Evolutionary conservation across 495 filamentous ascomycete species (phyloP).

Genomic region (Penicillium silybi): DNA sequence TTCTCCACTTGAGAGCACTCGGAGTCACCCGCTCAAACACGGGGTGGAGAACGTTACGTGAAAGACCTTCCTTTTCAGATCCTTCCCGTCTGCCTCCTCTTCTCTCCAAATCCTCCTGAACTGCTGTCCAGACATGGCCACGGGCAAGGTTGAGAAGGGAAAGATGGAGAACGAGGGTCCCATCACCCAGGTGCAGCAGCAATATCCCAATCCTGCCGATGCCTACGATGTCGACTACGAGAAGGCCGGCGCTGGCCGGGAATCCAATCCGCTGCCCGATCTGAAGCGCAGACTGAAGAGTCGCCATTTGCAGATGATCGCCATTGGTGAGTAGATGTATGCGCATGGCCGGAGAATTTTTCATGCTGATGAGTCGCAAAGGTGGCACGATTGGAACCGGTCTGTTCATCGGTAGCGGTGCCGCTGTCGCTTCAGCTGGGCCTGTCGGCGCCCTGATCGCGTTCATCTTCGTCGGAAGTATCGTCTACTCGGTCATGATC

Average conservation of each 20-base stretch:
- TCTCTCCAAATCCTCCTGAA: conserved; percentile 4
- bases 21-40: conserved; percentile 7
- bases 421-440: conserved; percentile 60
- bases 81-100: background rate
- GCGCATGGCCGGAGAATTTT: conserved; percentile 27
- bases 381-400: conserved; percentile 79
- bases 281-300: conserved; percentile 63
- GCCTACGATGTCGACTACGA: conserved; percentile 37
- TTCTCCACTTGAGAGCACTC: conserved; percentile 21
- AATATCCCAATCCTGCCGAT: background rate
- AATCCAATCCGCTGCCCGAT: conserved; percentile 40
- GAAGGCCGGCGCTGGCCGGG: conserved; percentile 38
- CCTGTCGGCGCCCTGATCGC: conserved; percentile 68
- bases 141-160: conserved; percentile 27
- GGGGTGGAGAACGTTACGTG: conserved; percentile 7
- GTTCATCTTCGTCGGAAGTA: conserved; percentile 59
- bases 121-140: conserved; percentile 21
- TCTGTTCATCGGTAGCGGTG: conserved; percentile 73
- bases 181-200: conserved; percentile 21
- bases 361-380: conserved; percentile 16
- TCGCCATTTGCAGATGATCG: conserved; percentile 71
- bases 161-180: conserved; percentile 30
- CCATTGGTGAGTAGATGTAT: conserved; percentile 47
- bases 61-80: conserved; percentile 3
- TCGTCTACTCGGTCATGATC: conserved; percentile 58